Evolutionary conservation across 1,139 yeast species (phyloP).

Genomic region (Diutina scorzettiae): DNA sequence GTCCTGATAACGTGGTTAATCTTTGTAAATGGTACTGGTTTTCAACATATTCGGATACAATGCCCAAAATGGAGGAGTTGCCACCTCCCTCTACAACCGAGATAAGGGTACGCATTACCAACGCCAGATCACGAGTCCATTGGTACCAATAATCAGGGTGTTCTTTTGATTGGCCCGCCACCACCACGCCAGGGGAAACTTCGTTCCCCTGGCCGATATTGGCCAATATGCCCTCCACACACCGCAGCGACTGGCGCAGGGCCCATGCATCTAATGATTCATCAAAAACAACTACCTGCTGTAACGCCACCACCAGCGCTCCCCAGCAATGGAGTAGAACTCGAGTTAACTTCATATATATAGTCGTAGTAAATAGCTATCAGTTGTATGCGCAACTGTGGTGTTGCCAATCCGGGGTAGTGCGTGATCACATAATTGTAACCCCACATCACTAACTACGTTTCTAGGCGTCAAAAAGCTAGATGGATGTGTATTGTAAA

Average conservation of each 20-base stretch:
- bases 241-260: constrained; percentile 30
- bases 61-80: constrained; percentile 10
- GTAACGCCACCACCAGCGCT: neutral
- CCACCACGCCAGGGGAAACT: constrained; percentile 56
- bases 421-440: too few species aligned
- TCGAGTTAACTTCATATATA: too few species aligned
- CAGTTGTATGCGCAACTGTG: too few species aligned
- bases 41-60: constrained; percentile 49
- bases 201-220: constrained; percentile 48
- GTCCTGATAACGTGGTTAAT: constrained; percentile 56
- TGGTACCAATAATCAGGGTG: constrained; percentile 76
- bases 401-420: too few species aligned
- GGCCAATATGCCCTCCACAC: constrained; percentile 42
- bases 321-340: too few species aligned
- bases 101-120: constrained; percentile 59
- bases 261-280: constrained; percentile 34
- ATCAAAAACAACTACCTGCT: neutral
- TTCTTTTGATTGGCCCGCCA: constrained; percentile 69
- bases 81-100: constrained; percentile 23
- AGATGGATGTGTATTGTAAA: too few species aligned
- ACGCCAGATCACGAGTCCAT: constrained; percentile 88
- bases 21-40: constrained; percentile 53
- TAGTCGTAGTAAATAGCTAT: too few species aligned
- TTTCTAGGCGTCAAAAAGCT: too few species aligned
- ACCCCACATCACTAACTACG: too few species aligned